Evolutionary conservation across 2,329 filamentous ascomycete species (phyloP).

Genomic region (Monosporascus ibericus): DNA sequence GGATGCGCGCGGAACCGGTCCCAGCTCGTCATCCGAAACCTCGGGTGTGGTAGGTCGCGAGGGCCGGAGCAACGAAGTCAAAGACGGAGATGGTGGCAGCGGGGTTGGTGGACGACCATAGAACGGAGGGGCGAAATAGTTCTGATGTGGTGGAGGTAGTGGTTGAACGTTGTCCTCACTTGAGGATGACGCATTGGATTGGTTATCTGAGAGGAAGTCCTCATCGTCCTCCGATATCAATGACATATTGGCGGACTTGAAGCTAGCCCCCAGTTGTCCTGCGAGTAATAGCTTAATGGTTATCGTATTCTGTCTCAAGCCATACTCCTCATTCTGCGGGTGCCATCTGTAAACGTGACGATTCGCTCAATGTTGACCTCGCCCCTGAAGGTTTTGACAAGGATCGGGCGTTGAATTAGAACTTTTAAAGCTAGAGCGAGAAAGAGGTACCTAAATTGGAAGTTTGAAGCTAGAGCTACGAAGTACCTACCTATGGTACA

Average conservation of each 20-base stretch:
- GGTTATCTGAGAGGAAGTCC: slow-evolving; percentile 21
- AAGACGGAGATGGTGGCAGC: slow-evolving; percentile 81
- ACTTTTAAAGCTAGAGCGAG: no score
- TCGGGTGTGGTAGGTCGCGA: slow-evolving; percentile 93
- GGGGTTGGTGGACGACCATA: slow-evolving; percentile 97
- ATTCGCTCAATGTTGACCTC: no score
- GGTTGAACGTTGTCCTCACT: slow-evolving; percentile 29
- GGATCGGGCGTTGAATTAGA: no score
- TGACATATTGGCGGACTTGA: slow-evolving; percentile 13
- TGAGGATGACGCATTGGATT: slow-evolving; percentile 21
- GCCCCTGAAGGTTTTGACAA: no score
- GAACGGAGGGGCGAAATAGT: slow-evolving; percentile 73
- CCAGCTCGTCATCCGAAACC: slow-evolving; percentile 78
- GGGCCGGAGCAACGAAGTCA: slow-evolving; percentile 85
- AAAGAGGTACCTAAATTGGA: no score
- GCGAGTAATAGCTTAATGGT: no score
- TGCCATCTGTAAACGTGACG: no score
- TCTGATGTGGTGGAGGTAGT: slow-evolving; percentile 42
- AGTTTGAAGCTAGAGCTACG: neutral
- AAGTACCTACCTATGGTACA: neutral
- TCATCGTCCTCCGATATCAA: slow-evolving; percentile 19
- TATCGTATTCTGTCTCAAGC: no score
- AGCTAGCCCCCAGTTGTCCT: neutral
- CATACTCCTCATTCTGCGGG: no score
- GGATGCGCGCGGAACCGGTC: slow-evolving; percentile 72